Evolutionary conservation across 2,329 filamentous ascomycete species (phyloP).

Genomic region (Lithohypha guttulata): DNA sequence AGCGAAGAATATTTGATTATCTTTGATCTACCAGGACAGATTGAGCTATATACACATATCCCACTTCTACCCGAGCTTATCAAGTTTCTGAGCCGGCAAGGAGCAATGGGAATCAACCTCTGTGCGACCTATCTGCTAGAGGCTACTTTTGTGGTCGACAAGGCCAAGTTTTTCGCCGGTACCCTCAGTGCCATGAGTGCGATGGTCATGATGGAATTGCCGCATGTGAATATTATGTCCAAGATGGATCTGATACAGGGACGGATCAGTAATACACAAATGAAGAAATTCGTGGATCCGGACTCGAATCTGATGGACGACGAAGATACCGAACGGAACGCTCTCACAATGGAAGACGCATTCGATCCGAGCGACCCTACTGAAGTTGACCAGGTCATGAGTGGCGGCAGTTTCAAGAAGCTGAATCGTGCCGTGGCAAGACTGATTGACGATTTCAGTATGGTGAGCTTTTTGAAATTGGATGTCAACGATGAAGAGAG

Average conservation of each 20-base stretch:
- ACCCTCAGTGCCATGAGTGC: slow-evolving; percentile 95
- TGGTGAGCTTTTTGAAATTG: slow-evolving; percentile 89
- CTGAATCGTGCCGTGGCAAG: slow-evolving; percentile 81
- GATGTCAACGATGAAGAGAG: slow-evolving; percentile 89
- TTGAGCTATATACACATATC: slow-evolving; percentile 95
- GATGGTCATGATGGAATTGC: slow-evolving; percentile 97
- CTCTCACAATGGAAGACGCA: slow-evolving; percentile 37
- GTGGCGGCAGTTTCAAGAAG: slow-evolving; percentile 66
- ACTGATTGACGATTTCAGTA: slow-evolving; percentile 92
- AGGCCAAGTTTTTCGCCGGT: slow-evolving; percentile 93
- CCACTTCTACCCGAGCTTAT: slow-evolving; percentile 80
- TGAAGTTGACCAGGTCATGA: slow-evolving; percentile 62
- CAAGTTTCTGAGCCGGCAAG: slow-evolving; percentile 66
- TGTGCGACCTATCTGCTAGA: slow-evolving; percentile 93
- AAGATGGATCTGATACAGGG: slow-evolving; percentile 97
- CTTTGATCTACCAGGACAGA: slow-evolving; percentile 97
- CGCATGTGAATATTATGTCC: slow-evolving; percentile 88
- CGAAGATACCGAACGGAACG: slow-evolving; percentile 49
- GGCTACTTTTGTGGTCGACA: slow-evolving; percentile 88
- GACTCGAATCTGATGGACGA: slow-evolving; percentile 75
- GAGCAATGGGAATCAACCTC: slow-evolving; percentile 76
- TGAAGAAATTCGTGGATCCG: slow-evolving; percentile 83
- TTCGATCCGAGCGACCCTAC: slow-evolving; percentile 41
- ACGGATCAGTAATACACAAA: slow-evolving; percentile 72
- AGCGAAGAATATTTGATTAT: slow-evolving; percentile 96